A percentile compares a stretch with the other conserved stretches of the same genome.
These are phyloP conservation scores for Cubamyces sp. DNA, from an alignment of 768 basidiomycete genomes.

Conservation along the genomic window DNA sequence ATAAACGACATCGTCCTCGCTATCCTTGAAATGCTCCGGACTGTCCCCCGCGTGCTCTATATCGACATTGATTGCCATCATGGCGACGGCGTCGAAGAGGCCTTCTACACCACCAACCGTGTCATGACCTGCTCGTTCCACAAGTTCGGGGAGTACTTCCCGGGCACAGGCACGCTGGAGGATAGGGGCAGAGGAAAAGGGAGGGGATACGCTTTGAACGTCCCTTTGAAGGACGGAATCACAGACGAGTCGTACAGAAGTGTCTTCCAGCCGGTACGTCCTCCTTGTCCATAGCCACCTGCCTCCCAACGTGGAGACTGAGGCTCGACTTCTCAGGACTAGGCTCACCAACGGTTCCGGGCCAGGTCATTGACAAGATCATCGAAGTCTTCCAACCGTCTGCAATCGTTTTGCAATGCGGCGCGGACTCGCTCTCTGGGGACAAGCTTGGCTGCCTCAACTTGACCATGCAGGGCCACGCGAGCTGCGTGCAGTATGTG, in stretches of 20 bases:
- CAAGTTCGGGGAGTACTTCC: slow-evolving; percentile 96
- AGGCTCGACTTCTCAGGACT: slow-evolving; percentile 22
- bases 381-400: slow-evolving; percentile 88
- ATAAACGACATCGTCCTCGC: slow-evolving; percentile 97
- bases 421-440: slow-evolving; percentile 92
- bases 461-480: slow-evolving; percentile 93
- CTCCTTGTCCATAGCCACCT: not conserved
- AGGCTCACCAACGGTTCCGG: slow-evolving; percentile 15
- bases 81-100: slow-evolving; percentile 98
- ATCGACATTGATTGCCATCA: slow-evolving; percentile 99
- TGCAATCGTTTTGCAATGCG: slow-evolving; percentile 91
- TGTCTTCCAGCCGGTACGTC: slow-evolving; percentile 88
- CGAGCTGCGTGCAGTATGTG: slow-evolving; percentile 86
- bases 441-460: slow-evolving; percentile 98
- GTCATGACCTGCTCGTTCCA: slow-evolving; percentile 99
- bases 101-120: slow-evolving; percentile 95
- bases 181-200: slow-evolving; percentile 86
- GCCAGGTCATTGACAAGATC: slow-evolving; percentile 79
- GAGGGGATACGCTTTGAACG: slow-evolving; percentile 88
- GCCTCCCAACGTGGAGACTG: slow-evolving; percentile 9
- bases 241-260: slow-evolving; percentile 85
- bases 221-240: slow-evolving; percentile 93
- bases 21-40: slow-evolving; percentile 88
- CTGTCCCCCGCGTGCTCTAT: slow-evolving; percentile 86
- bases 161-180: slow-evolving; percentile 85